Conservation (phyloP, 148 eudicot species). For the Silene uniflora region DNA sequence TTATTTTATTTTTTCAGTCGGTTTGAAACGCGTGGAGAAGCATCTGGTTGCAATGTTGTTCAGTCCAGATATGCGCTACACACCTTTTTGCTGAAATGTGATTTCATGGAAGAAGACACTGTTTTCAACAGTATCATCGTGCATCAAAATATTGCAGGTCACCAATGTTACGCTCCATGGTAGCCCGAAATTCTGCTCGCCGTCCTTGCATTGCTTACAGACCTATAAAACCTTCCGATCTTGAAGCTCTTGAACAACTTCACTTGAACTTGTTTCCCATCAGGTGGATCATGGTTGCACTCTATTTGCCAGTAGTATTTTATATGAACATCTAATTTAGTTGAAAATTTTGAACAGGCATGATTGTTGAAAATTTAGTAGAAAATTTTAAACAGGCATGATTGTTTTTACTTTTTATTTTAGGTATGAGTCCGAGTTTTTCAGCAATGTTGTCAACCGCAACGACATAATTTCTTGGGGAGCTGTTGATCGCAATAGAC, state of each 20-base stretch:
- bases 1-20: background rate
- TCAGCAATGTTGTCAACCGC: slow-evolving; percentile 67
- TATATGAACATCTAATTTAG: background rate
- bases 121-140: slow-evolving; percentile 23
- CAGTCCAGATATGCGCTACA: slow-evolving; percentile 7
- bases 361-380: background rate
- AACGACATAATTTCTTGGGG: slow-evolving; percentile 88
- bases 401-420: background rate
- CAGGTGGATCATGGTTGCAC: slow-evolving; percentile 40
- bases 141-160: slow-evolving; percentile 39
- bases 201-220: slow-evolving; percentile 66
- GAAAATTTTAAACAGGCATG: background rate
- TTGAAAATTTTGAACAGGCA: no score
- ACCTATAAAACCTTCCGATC: slow-evolving; percentile 72
- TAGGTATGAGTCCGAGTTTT: slow-evolving; percentile 94
- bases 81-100: slow-evolving; percentile 24
- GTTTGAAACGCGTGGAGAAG: slow-evolving; percentile 5
- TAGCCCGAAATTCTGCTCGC: slow-evolving; percentile 44
- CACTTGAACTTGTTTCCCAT: slow-evolving; percentile 87
- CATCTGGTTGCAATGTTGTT: slow-evolving; percentile 1
- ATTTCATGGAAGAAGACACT: slow-evolving; percentile 49
- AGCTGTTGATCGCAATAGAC: slow-evolving; percentile 85
- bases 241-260: slow-evolving; percentile 53
- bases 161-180: slow-evolving; percentile 61
- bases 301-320: background rate